Base-by-base conservation (phyloP, 2,329 filamentous ascomycete species). In the Diaporthe amygdali region DNA sequence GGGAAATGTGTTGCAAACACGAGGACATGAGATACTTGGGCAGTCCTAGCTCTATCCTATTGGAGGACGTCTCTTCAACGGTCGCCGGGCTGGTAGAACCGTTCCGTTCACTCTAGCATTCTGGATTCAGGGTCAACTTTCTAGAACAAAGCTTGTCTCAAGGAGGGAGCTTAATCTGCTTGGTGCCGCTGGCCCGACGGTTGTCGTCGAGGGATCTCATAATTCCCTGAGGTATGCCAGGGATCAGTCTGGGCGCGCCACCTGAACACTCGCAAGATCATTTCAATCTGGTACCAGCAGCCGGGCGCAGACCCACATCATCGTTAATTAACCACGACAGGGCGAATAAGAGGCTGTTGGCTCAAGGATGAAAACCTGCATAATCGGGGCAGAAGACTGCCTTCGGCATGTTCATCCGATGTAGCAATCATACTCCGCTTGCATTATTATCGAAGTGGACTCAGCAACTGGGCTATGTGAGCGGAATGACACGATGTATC, bases 61-160 rank as follows among this genome's bases (percentile, higher is more conserved):
- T 63, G 41, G 59, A 34, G 59, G 59, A 34, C 17, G 41, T 47
- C 41, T 63, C 59, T 22, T 37, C 10, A 47, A 63, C 59, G 59
- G 59, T 63, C 27, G 14, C 41, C 59, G 41, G 32, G 27, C 59
- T 63, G 41, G 59, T 47, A 34, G 59, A 37, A 49, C 59, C 59
- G 20, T 46, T 30, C 27, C 41, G 12, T 34, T 47, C 39, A 47
- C 30, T 22, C 59, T 37, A 25, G 41, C 20, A 20, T 20, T 27
- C 59, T 34, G 46, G 41, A 63, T 47, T 22, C 41, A 63, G 59
- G 59, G 59, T 20, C 41, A 37, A 41, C 34, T 63, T 52, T 63
- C 59, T 47, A 63, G 59, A 63, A 63, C 59, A 63, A 63, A 63
- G 59, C 59, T 47, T 63, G 59, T 63, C 17, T 63, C 59, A 63